Evolutionary conservation across 306 rosid species (phyloP), one percentile per base, ranked within the genome.

Genomic region (Pyrus communis): DNA sequence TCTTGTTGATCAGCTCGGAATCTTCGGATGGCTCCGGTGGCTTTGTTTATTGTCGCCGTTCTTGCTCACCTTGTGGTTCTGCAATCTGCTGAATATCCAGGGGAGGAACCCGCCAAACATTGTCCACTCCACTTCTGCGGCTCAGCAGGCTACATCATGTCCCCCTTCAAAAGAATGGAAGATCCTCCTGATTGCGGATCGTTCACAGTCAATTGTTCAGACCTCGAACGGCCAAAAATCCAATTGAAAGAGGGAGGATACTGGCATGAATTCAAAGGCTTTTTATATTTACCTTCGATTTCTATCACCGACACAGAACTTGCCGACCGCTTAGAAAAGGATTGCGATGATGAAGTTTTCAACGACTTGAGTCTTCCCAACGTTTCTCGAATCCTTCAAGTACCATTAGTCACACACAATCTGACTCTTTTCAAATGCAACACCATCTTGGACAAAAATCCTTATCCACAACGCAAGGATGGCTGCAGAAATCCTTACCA

Each of bases 401-500:
- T 6, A 7, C 0, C 13, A 7, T 35, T 7, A 35, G 0, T 0
- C 30, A 11, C n/a, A 11, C 2, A 0, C 30, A 74, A 28, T 28
- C 31, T 61, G 2, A 61, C 60, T 10, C 70, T 74, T 1, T 0
- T 27, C 45, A 43, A 61, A 42, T 74, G 77, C 3, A 0, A 3
- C 31, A 42, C 1, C 9, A 3, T 1, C 25, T 0, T 9, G 0
- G 2, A 17, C 1, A 49, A 49, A 49, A 14, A 15, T 4, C 0
- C 8, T 14, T 14, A 4, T 4, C 54, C 54, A 49, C 54, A 4
- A 14, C 8, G 0, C 1, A 4, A 0, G 0, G 0, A 49, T 0
- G 3, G 1, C 15, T 61, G 69, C n/a, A 0, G 0, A 1, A 1
- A 38, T 38, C 10, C 0, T 35, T 0, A 0, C 40, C 9, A 0